Evolutionary conservation across 352 stramenopile species (phyloP).

Genomic region (Phytophthora sp.): DNA sequence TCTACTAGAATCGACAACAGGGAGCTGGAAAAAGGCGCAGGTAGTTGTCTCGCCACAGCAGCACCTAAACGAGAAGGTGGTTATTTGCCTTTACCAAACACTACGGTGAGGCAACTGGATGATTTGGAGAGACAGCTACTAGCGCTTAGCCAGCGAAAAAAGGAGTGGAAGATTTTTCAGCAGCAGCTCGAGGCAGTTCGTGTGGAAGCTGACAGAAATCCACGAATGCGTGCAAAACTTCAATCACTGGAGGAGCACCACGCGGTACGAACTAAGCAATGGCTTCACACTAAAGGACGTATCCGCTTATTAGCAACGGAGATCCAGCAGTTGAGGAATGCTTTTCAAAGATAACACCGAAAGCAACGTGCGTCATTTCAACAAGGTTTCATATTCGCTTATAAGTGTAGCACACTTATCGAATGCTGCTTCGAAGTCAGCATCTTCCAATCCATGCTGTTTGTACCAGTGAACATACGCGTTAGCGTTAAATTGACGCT

Average conservation of each 20-base stretch:
- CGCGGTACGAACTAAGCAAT: conserved; percentile 21
- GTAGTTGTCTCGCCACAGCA: not conserved
- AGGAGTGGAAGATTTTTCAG: conserved; percentile 39
- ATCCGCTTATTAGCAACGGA: conserved; percentile 28
- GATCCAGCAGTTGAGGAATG: conserved; percentile 32
- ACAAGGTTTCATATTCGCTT: conserved; percentile 45
- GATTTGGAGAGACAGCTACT: conserved; percentile 33
- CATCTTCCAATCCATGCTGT: conserved; percentile 61
- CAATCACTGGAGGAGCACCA: conserved; percentile 30
- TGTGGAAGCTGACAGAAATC: conserved; percentile 12
- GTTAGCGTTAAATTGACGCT: conserved; percentile 44
- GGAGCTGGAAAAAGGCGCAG: not conserved
- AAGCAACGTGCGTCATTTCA: conserved; percentile 15
- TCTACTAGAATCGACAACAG: not conserved
- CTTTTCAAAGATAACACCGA: conserved; percentile 14
- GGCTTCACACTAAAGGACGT: conserved; percentile 29
- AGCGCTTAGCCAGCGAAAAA: conserved; percentile 29
- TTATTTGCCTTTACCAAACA: not conserved
- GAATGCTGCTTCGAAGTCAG: conserved; percentile 52
- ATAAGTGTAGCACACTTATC: conserved; percentile 45
- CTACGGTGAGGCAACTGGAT: conserved; percentile 31
- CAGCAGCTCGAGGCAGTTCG: conserved; percentile 23
- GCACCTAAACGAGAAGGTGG: not conserved
- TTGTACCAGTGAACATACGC: conserved; percentile 73
- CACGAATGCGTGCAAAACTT: conserved; percentile 9